phyloP scores from a whole-genome alignment of 192 early-diverging fungal genomes.

The Obelidium mucronatum region DNA sequence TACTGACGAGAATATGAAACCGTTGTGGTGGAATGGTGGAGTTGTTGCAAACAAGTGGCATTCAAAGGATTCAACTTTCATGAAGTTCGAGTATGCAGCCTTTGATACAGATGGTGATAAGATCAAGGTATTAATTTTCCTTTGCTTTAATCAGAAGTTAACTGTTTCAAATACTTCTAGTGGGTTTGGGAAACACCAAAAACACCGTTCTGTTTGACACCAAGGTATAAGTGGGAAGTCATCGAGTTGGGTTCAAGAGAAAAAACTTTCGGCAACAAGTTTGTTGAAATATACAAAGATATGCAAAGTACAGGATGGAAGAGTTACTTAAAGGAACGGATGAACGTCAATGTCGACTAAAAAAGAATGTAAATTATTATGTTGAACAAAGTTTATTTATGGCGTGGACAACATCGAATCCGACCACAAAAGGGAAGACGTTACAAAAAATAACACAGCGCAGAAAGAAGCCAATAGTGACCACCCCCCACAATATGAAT shows the following conservation, averaged over 20 bases:
- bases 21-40: constrained; percentile 52
- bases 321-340: neutral
- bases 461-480: neutral
- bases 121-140: no score
- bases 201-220: constrained; percentile 29
- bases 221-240: constrained; percentile 10
- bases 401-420: neutral
- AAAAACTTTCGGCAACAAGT: neutral
- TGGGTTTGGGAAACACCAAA: constrained; percentile 27
- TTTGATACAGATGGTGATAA: constrained; percentile 24
- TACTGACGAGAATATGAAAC: constrained; percentile 33
- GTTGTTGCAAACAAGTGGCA: constrained; percentile 45
- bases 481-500: neutral
- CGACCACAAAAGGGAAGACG: neutral
- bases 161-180: no score
- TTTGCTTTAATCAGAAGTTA: no score
- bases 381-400: neutral
- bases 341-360: neutral
- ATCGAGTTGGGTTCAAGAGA: neutral
- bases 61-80: neutral
- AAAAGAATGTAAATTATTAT: neutral
- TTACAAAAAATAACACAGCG: neutral
- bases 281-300: constrained; percentile 15
- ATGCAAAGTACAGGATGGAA: constrained; percentile 10
- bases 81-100: constrained; percentile 28